Evolutionary conservation across 371 early-diverging fungal species (phyloP).

Genomic region (Batrachochytrium dendrobatidis): DNA sequence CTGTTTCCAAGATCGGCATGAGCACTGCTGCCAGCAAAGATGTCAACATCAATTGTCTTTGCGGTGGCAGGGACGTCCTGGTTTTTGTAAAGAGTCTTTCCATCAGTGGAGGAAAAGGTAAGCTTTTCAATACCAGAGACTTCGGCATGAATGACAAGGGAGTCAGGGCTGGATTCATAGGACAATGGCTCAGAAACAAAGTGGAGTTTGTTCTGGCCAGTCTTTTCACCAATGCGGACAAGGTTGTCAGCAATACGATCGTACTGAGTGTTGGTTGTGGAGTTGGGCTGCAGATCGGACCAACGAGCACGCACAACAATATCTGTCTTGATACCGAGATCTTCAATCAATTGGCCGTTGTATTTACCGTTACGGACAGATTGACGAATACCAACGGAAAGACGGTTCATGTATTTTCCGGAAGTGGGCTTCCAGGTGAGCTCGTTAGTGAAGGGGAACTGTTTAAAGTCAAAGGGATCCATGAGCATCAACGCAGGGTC

Average conservation of each 20-base stretch:
- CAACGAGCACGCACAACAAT: conserved; percentile 8
- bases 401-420: not conserved
- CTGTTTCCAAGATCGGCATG: not conserved
- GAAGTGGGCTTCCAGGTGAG: not conserved
- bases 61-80: too few species aligned
- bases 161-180: not conserved
- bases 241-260: conserved; percentile 11
- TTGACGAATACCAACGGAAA: not conserved
- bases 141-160: not conserved
- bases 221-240: not conserved
- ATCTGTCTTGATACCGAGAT: conserved; percentile 3
- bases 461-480: too few species aligned
- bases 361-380: not conserved
- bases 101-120: not conserved
- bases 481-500: conserved; percentile 2
- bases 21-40: not conserved
- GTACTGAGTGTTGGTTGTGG: conserved; percentile 5
- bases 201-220: conserved; percentile 3
- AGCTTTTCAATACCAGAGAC: not conserved
- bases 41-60: too few species aligned
- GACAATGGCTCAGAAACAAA: not conserved
- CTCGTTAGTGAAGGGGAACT: not conserved
- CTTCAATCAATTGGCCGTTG: not conserved
- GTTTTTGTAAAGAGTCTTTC: too few species aligned
- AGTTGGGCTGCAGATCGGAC: conserved; percentile 9